Conservation (phyloP, 2,329 filamentous ascomycete genomes). For the Aspergillus fischeri region DNA sequence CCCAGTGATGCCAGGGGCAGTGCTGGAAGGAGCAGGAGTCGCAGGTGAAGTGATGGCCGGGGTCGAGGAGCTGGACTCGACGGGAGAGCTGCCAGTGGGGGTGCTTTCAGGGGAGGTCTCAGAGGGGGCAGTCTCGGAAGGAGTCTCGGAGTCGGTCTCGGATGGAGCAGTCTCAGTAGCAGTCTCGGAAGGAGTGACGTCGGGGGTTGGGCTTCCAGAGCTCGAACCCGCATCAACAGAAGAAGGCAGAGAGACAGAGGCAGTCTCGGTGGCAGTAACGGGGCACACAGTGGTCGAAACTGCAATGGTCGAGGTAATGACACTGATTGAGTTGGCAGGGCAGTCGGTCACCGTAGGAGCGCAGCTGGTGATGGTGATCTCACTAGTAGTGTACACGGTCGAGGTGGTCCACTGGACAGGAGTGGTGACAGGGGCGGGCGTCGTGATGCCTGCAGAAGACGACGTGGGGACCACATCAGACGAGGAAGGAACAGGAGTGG, state of each 20-base stretch:
- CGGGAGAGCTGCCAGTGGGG: constrained; percentile 14
- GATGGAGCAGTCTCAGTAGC: neutral
- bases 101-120: neutral
- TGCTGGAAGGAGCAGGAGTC: constrained; percentile 3
- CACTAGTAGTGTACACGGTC: constrained; percentile 35
- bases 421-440: constrained; percentile 11
- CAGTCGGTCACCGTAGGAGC: constrained; percentile 45
- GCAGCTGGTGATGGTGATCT: constrained; percentile 39
- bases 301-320: constrained; percentile 53
- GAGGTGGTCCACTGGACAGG: constrained; percentile 31
- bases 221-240: neutral
- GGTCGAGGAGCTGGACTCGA: constrained; percentile 8
- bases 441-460: constrained; percentile 3
- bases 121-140: constrained; percentile 1
- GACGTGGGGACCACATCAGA: constrained; percentile 1
- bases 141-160: neutral
- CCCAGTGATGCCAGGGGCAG: constrained; percentile 9
- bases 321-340: constrained; percentile 47
- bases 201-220: constrained; percentile 2
- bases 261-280: constrained; percentile 31
- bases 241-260: neutral
- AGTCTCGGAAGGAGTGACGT: neutral
- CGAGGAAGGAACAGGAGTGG: constrained; percentile 10
- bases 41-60: constrained; percentile 12
- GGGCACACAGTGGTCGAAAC: constrained; percentile 60